Evolutionary conservation across 257 asterid species (phyloP), one percentile per base, ranked within the genome.

Genomic region (Gentiana straminea): DNA sequence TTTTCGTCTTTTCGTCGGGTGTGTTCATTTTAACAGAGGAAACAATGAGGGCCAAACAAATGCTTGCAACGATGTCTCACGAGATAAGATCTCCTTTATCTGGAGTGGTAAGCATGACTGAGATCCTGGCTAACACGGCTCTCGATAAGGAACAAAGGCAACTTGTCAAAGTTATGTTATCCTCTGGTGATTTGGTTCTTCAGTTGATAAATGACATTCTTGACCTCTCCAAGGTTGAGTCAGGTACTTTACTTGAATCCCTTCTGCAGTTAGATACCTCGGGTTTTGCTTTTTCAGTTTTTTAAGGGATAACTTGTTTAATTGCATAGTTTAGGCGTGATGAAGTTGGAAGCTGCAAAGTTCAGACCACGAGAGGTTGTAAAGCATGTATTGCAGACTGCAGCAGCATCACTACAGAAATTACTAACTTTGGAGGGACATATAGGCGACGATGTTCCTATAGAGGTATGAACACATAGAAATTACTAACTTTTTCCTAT

Each of bases 61-160:
- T 89, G 97, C 81, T 89, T 41, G 97, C 97, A 41, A 89, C 97
- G 13, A 89, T 89, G 97, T 85, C 97, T 45, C 97, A 89, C 54
- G 97, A 89, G 84, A 89, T 89, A 77, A 66, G 97, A 61, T 89
- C 97, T 58, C 97, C 97, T 44, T 65, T 89, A 37, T 85, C 97
- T 6, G 97, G 97, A 62, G 97, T 89, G 7, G 91, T 89, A 47
- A 76, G 97, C 91, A 84, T 89, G 85, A 84, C 95, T 0, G 94
- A 89, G 73, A 86, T 89, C 66, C 97, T 89, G 55, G 75, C 91
- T 48, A 81, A 84, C 34, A 83, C 97, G 32, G 76, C 70, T 37
- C 94, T 89, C 33, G 91, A 85, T 48, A 89, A 81, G 61, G 95
- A 89, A 33, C 97, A 89, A 59, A 73, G 72, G 41, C 94, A 81